Conservation (phyloP, 345 rosid genomes). For the Murraya paniculata region DNA sequence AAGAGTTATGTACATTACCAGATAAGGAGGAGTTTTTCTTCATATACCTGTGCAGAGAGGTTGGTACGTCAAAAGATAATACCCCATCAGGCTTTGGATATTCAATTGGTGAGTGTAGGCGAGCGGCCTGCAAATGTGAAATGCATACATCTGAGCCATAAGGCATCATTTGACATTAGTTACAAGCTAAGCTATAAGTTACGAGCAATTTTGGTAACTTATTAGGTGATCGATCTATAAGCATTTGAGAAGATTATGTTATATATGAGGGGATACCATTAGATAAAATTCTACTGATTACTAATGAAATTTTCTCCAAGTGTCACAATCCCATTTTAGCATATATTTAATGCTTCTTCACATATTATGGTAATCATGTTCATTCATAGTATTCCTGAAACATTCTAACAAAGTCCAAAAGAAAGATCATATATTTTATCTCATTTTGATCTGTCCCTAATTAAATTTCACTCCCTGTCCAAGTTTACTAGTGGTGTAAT, state of each 20-base stretch:
- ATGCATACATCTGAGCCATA: not conserved
- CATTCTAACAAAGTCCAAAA: not conserved
- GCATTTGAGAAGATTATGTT: not conserved
- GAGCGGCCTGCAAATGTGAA: constrained; percentile 54
- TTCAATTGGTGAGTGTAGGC: constrained; percentile 53
- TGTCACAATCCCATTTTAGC: not conserved
- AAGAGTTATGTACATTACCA: not conserved
- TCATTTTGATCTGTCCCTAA: not conserved
- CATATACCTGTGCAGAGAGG: constrained; percentile 84
- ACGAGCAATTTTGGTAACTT: not conserved
- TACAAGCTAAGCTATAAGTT: not conserved
- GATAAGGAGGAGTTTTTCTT: not conserved
- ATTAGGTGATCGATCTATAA: not conserved
- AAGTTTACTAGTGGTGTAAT: not conserved
- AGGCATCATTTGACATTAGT: not conserved
- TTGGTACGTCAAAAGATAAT: constrained; percentile 83
- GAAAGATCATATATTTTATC: not conserved
- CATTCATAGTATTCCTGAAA: not conserved
- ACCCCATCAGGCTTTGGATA: constrained; percentile 89
- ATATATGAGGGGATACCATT: not conserved
- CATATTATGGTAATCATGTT: not conserved
- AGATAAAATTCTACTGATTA: not conserved
- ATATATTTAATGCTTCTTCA: not conserved
- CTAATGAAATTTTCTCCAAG: not conserved
- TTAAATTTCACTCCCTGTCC: not conserved